Evolutionary conservation across 805 yeast genomes (phyloP), one percentile per base, ranked within the genome.

Genomic region (Lipomyces mesembrius): DNA sequence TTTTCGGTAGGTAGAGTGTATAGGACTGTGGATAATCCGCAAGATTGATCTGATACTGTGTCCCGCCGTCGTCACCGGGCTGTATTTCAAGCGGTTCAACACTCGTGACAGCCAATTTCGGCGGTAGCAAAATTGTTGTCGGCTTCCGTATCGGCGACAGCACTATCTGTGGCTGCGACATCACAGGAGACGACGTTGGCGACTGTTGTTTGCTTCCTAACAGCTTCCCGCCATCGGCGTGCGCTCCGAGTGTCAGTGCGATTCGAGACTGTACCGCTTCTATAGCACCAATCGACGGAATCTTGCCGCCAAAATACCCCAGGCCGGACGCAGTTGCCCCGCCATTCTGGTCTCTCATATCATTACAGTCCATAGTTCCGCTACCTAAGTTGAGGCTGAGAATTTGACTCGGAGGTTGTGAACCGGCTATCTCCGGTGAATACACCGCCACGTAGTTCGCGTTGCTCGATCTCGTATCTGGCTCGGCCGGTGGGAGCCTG

Each of bases 241-340:
- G 25, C 37, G 29, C 54, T 6, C 71, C 65, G 17, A 68, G 34
- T 6, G 71, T 66, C 67, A 66, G 27, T 12, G 71, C 71, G 25
- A 68, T 68, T 25, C 71, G 63, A 27, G 67, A 62, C 59, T 68
- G 71, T 34, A 68, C 70, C 12, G 70, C 62, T 46, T 68, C 70
- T 43, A 68, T 68, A 9, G 71, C 53, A 25, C 60, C 62, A 9
- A 68, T 66, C 12, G 71, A 66, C 29, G 63, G 71, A 62, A 61
- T 32, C 35, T 46, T 66, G 22, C 65, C 61, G 2, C 65, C 62
- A 32, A 66, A 60, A 37, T 55, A 39, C 22, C 68, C 68, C n/a
- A 63, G 53, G 37, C 35, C 56, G 14, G 25, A 2, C 7, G 12
- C 43, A 54, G n/a, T 27, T 20, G n/a, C 49, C 34, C 4, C 9